These are phyloP conservation scores for Phialemoniopsis sp. DNA, from an alignment of 2,329 filamentous ascomycete genomes.

Conservation along the genomic window DNA sequence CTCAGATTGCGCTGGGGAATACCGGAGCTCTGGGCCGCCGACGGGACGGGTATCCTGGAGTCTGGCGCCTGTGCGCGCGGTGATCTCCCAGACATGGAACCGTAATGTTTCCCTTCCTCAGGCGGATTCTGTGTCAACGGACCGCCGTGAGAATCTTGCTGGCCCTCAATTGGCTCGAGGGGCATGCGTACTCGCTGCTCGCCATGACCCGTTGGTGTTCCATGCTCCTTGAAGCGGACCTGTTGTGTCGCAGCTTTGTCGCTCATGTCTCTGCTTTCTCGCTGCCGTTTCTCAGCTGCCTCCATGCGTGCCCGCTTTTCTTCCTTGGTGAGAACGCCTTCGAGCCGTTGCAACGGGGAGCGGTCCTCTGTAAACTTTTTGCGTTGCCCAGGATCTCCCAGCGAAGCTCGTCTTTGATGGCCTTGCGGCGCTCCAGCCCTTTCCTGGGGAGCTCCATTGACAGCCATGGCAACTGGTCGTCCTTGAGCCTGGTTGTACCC, in stretches of 20 bases:
- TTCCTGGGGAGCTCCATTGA: too few relatives aligned
- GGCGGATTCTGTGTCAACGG: constrained; percentile 24
- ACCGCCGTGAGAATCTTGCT: constrained; percentile 13
- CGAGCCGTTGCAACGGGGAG: constrained; percentile 89
- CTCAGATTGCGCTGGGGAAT: constrained; percentile 52
- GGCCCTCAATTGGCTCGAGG: constrained; percentile 14
- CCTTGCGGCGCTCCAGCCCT: too few relatives aligned
- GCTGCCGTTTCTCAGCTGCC: constrained; percentile 75
- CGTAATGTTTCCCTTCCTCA: constrained; percentile 21
- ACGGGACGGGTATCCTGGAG: constrained; percentile 18
- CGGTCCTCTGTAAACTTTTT: constrained; percentile 72
- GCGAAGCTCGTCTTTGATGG: too few relatives aligned
- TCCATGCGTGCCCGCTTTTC: constrained; percentile 84
- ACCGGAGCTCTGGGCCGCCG: constrained; percentile 18
- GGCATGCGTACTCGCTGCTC: constrained; percentile 13
- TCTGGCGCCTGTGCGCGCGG: constrained; percentile 16
- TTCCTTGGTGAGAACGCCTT: constrained; percentile 90
- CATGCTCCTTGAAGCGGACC: constrained; percentile 24
- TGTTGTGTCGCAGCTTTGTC: constrained; percentile 15
- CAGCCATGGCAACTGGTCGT: too few relatives aligned
- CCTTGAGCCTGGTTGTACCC: too few relatives aligned
- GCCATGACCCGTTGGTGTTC: constrained; percentile 15
- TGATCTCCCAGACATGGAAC: constrained; percentile 18
- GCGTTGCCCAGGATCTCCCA: constrained; percentile 31
- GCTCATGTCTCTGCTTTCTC: constrained; percentile 25